These are phyloP conservation scores for Effrenium voratum DNA, from an alignment of 73 alveolate genomes.

Conservation along the genomic window DNA sequence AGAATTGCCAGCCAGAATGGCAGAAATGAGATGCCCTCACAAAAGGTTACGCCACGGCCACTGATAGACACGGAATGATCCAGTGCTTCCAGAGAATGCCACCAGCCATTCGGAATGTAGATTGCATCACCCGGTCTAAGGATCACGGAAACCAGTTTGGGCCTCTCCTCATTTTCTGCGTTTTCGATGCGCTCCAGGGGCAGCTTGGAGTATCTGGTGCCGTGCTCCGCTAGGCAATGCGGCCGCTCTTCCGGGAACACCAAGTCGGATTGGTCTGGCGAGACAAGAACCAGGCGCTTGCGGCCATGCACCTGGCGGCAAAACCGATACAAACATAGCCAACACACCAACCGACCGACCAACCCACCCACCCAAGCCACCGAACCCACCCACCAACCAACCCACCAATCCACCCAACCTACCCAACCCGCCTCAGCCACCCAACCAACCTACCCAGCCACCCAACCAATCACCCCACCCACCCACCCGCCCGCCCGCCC, in stretches of 20 bases:
- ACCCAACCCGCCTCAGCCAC: no score
- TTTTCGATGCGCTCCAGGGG: neutral
- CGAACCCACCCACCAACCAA: no score
- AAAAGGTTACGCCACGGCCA: constrained; percentile 43
- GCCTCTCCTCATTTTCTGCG: neutral
- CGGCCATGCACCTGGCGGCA: constrained; percentile 58
- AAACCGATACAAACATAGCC: neutral
- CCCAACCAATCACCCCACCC: no score
- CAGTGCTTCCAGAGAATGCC: constrained; percentile 66
- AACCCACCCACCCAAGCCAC: no score
- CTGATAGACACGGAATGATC: constrained; percentile 47
- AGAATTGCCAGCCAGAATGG: constrained; percentile 63
- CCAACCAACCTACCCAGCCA: no score
- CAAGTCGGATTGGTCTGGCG: neutral
- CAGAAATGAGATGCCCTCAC: constrained; percentile 46
- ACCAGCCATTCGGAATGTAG: constrained; percentile 71
- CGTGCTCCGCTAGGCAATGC: constrained; percentile 21
- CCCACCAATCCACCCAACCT: no score
- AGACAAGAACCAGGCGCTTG: constrained; percentile 33
- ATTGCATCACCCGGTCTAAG: constrained; percentile 48
- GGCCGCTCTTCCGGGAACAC: neutral
- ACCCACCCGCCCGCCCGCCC: no score
- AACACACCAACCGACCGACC: neutral
- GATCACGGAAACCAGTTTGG: neutral
- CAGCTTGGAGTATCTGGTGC: constrained; percentile 62